phyloP scores from a whole-genome alignment of 139 green algal genomes.

The Chlamydomonas eustigma region DNA sequence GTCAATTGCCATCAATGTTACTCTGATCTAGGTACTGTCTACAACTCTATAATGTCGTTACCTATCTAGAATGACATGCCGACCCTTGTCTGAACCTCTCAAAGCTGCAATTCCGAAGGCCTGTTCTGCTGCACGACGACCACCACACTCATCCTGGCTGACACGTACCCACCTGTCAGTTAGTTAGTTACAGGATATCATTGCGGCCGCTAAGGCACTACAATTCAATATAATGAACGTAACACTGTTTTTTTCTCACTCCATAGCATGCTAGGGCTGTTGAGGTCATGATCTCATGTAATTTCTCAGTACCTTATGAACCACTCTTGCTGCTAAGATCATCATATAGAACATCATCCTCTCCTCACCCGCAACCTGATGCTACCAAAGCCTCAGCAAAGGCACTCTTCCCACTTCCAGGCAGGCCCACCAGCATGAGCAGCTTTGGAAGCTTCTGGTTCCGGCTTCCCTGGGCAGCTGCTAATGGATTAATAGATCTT shows the following conservation, averaged over 20 bases:
- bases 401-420: conserved; percentile 40
- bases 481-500: too few species aligned
- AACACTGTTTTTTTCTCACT: not conserved
- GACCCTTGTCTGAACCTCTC: not conserved
- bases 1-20: too few species aligned
- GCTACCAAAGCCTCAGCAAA: conserved; percentile 26
- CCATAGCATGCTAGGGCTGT: not conserved
- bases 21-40: too few species aligned
- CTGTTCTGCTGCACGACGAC: conserved; percentile 7
- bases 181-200: not conserved
- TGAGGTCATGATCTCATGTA: not conserved
- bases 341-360: too few species aligned
- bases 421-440: conserved; percentile 29
- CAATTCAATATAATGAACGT: too few species aligned
- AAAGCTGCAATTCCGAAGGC: conserved; percentile 23
- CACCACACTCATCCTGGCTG: conserved; percentile 36
- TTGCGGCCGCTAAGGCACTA: not conserved
- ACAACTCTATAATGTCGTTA: too few species aligned
- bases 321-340: not conserved
- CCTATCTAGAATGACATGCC: conserved; percentile 28
- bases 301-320: not conserved
- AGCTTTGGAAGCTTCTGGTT: conserved; percentile 22
- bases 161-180: conserved; percentile 23
- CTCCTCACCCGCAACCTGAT: conserved; percentile 15
- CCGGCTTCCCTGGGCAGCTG: too few species aligned